Percentiles rank a stretch among this genome's conserved stretches.
These are phyloP conservation scores for Trametes coccinea DNA, from an alignment of 768 basidiomycete species.

Conservation along the genomic window DNA sequence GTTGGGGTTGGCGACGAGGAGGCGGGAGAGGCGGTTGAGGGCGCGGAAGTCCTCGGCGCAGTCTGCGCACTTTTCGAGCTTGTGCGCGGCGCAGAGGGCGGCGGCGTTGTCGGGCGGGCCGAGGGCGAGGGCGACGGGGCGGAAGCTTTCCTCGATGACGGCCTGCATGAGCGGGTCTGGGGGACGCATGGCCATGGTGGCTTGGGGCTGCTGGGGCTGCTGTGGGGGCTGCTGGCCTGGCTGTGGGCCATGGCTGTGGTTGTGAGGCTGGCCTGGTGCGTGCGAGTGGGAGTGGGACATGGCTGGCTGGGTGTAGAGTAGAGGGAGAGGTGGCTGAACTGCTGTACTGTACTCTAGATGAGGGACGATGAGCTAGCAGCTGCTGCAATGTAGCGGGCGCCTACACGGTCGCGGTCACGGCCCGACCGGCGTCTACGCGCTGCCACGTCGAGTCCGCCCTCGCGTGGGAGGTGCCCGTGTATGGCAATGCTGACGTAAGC, in stretches of 20 bases:
- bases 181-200: slow-evolving; percentile 40
- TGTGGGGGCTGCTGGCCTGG: not conserved
- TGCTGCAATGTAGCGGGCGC: slow-evolving; percentile 2
- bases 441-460: slow-evolving; percentile 22
- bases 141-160: slow-evolving; percentile 72
- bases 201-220: slow-evolving; percentile 40
- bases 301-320: not conserved
- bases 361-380: not conserved
- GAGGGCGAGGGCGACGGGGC: slow-evolving; percentile 55
- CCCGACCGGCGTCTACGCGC: not conserved
- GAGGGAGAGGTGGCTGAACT: slow-evolving; percentile 5
- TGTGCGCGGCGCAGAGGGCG: slow-evolving; percentile 67
- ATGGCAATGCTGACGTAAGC: slow-evolving; percentile 17
- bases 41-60: slow-evolving; percentile 73
- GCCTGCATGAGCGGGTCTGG: slow-evolving; percentile 75
- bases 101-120: slow-evolving; percentile 51
- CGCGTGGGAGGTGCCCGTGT: not conserved
- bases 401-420: slow-evolving; percentile 1
- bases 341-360: not conserved
- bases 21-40: slow-evolving; percentile 74
- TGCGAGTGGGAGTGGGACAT: slow-evolving; percentile 73
- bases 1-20: slow-evolving; percentile 68
- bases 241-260: slow-evolving; percentile 43
- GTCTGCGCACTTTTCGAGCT: slow-evolving; percentile 68
- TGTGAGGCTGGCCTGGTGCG: slow-evolving; percentile 56